Conservation (phyloP, 805 yeast genomes). For the Saccharomycopsis synnaedendra region DNA sequence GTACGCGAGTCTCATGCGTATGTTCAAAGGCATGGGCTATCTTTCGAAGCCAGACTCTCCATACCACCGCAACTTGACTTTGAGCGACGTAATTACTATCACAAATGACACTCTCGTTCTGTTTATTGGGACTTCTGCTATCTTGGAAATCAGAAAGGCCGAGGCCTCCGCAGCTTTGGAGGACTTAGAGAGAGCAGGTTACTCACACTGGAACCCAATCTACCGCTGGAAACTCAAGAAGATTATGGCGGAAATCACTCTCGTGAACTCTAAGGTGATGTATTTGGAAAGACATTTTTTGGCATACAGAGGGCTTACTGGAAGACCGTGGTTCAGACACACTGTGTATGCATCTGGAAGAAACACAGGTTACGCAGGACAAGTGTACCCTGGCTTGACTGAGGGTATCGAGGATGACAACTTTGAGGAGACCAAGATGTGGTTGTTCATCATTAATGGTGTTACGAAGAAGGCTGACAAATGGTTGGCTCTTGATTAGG, state of each 20-base stretch:
- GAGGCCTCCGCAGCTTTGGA: neutral
- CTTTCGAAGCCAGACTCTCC: neutral
- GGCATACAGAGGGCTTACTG: constrained; percentile 32
- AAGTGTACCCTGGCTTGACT: constrained; percentile 37
- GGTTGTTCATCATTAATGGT: constrained; percentile 19
- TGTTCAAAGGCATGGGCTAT: neutral
- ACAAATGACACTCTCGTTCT: neutral
- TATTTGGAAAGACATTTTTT: constrained; percentile 35
- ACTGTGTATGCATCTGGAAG: constrained; percentile 42
- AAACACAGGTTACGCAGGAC: constrained; percentile 46
- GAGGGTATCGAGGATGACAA: constrained; percentile 42
- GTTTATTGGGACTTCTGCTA: neutral
- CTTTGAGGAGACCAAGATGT: constrained; percentile 23
- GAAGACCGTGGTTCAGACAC: constrained; percentile 45
- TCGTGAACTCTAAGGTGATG: constrained; percentile 26
- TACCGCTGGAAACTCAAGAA: neutral
- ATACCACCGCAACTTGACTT: neutral
- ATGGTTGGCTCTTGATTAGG: constrained; percentile 6
- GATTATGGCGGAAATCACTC: neutral
- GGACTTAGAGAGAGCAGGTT: neutral
- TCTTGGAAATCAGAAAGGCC: neutral
- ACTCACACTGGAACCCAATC: constrained; percentile 4
- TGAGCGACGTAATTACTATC: neutral
- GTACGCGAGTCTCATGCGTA: neutral
- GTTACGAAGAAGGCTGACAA: constrained; percentile 7